Conservation (phyloP, 2,329 filamentous ascomycete species). For the Sporothrix brunneoviolacea region DNA sequence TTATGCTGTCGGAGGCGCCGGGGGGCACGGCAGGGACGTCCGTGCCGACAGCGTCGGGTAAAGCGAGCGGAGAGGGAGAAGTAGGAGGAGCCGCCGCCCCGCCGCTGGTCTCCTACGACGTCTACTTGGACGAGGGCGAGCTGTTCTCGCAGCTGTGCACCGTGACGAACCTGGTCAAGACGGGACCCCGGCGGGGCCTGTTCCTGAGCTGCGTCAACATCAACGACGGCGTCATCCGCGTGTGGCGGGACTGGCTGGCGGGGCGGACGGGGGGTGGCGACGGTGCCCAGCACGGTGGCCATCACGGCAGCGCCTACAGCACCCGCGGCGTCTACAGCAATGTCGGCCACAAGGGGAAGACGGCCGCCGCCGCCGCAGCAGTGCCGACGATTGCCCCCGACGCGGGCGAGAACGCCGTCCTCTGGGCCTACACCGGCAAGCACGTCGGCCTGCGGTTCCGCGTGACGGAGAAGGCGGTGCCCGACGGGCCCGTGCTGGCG, state of each 20-base stretch:
- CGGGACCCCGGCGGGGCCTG: conserved; percentile 52
- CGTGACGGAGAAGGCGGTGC: conserved; percentile 44
- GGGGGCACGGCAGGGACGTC: neutral
- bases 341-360: conserved; percentile 14
- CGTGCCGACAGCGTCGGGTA: neutral
- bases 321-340: conserved; percentile 19
- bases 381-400: conserved; percentile 12
- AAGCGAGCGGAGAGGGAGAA: conserved; percentile 8
- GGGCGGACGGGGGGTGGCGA: neutral
- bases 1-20: conserved; percentile 17
- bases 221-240: conserved; percentile 59
- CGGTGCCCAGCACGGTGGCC: conserved; percentile 20
- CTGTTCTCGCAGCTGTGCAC: conserved; percentile 69
- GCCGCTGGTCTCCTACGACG: conserved; percentile 44
- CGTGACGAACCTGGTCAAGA: conserved; percentile 60
- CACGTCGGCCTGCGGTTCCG: conserved; percentile 63
- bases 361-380: conserved; percentile 7
- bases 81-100: neutral
- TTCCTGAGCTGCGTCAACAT: conserved; percentile 61
- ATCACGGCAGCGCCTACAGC: too few relatives aligned
- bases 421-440: conserved; percentile 61
- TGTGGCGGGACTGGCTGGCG: conserved; percentile 68
- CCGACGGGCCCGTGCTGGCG: conserved; percentile 40
- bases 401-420: conserved; percentile 36
- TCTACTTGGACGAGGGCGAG: conserved; percentile 63